Percentiles rank a stretch among this genome's conserved stretches.
Conservation (phyloP, 176 grass and related monocot species). For the Secale cereale region DNA sequence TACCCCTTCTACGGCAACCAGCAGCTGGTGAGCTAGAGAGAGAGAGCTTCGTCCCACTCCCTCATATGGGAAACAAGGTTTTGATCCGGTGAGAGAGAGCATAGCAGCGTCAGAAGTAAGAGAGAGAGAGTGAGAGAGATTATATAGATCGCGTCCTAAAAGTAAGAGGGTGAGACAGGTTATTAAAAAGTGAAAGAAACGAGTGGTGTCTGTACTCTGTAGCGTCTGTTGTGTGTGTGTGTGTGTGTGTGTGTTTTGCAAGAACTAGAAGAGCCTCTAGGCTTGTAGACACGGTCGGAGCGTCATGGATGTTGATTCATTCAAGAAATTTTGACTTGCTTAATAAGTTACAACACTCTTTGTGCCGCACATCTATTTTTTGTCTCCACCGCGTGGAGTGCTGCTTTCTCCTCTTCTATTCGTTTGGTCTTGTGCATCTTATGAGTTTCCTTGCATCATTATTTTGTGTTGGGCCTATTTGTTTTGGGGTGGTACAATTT, state of each 20-base stretch:
- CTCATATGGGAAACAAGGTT: slow-evolving; percentile 48
- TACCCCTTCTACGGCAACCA: slow-evolving; percentile 64
- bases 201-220: slow-evolving; percentile 20
- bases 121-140: neutral
- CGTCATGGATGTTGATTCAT: slow-evolving; percentile 44
- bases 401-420: neutral
- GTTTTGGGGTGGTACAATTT: too few species aligned
- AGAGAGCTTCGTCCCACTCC: slow-evolving; percentile 6
- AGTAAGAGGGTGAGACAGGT: slow-evolving; percentile 35
- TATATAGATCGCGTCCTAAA: slow-evolving; percentile 37
- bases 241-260: slow-evolving; percentile 16
- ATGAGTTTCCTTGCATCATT: too few species aligned
- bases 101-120: slow-evolving; percentile 30
- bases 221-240: slow-evolving; percentile 8
- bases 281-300: slow-evolving; percentile 38
- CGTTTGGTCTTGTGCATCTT: neutral
- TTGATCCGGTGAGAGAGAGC: slow-evolving; percentile 47
- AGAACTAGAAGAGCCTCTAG: slow-evolving; percentile 14
- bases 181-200: slow-evolving; percentile 12
- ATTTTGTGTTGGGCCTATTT: too few species aligned
- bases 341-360: slow-evolving; percentile 54
- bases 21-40: slow-evolving; percentile 67
- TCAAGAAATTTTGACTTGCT: slow-evolving; percentile 65
- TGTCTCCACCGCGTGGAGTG: neutral
- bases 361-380: slow-evolving; percentile 21